Evolutionary conservation across 192 early-diverging fungal genomes (phyloP).

Genomic region (Coemansia sp.): DNA sequence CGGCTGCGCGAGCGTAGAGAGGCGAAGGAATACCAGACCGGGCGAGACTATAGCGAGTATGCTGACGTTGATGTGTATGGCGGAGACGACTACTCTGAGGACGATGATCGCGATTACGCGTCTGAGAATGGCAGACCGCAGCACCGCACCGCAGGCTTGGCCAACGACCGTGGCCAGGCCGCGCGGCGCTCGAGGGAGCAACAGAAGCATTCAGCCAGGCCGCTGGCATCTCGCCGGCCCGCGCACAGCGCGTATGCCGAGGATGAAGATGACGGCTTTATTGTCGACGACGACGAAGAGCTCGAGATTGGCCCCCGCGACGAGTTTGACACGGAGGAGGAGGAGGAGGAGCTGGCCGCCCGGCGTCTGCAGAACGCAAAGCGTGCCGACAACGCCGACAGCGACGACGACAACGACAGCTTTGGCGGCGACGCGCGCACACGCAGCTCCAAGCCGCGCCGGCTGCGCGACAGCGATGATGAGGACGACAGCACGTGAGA

Average conservation of each 20-base stretch:
- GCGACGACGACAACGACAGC: conserved; percentile 14
- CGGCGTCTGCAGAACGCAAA: conserved; percentile 39
- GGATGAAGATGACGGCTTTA: conserved; percentile 49
- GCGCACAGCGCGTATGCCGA: conserved; percentile 28
- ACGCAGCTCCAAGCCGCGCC: conserved; percentile 34
- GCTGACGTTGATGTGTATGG: conserved; percentile 1
- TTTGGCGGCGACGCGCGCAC: neutral
- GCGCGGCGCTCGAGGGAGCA: conserved; percentile 13
- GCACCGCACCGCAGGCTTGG: neutral
- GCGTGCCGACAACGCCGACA: conserved; percentile 18
- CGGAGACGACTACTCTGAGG: conserved; percentile 32
- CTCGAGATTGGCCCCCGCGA: conserved; percentile 51
- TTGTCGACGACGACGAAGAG: conserved; percentile 52
- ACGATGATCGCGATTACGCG: conserved; percentile 16
- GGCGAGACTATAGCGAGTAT: conserved; percentile 13
- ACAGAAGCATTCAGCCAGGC: neutral
- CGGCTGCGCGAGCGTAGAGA: conserved; percentile 39
- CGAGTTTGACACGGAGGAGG: conserved; percentile 50
- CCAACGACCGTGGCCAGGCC: conserved; percentile 11
- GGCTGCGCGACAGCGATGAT: conserved; percentile 36
- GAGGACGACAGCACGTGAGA: conserved; percentile 24
- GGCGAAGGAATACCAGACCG: conserved; percentile 23
- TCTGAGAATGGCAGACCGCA: conserved; percentile 5
- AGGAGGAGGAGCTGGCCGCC: conserved; percentile 39
- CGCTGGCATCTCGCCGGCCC: neutral